These are phyloP conservation scores for Sonneratia alba DNA, from an alignment of 345 rosid genomes.

Conservation along the genomic window DNA sequence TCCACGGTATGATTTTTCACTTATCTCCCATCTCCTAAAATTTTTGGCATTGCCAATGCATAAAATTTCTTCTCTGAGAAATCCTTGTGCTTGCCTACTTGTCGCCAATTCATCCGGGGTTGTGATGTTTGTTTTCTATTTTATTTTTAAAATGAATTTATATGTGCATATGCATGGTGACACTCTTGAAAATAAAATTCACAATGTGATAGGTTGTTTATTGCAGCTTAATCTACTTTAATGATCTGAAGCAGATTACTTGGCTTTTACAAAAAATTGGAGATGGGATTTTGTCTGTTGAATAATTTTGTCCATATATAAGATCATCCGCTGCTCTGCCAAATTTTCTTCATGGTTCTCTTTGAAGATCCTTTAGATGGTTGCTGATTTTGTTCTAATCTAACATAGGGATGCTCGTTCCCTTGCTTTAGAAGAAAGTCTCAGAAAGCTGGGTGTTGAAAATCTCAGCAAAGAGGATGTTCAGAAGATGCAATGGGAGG, in stretches of 20 bases:
- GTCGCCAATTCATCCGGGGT: background rate
- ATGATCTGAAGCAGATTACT: background rate
- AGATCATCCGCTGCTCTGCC: no score
- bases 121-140: background rate
- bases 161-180: background rate
- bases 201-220: background rate
- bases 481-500: constrained; percentile 98
- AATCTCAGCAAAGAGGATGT: constrained; percentile 94
- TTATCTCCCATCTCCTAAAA: background rate
- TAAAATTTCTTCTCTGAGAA: background rate
- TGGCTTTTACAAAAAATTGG: no score
- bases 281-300: no score
- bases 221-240: background rate
- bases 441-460: constrained; percentile 86
- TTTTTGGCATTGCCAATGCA: background rate
- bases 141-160: background rate
- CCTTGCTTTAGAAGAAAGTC: constrained; percentile 72
- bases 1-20: background rate
- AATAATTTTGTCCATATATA: no score
- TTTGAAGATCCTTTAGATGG: background rate
- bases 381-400: background rate
- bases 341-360: background rate
- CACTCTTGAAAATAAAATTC: no score
- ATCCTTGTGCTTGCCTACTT: background rate
- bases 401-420: constrained; percentile 69